A percentile compares a stretch with the other conserved stretches of the same genome.
Conservation (phyloP, 2,329 filamentous ascomycete genomes). For the Alternaria ventricosa region DNA sequence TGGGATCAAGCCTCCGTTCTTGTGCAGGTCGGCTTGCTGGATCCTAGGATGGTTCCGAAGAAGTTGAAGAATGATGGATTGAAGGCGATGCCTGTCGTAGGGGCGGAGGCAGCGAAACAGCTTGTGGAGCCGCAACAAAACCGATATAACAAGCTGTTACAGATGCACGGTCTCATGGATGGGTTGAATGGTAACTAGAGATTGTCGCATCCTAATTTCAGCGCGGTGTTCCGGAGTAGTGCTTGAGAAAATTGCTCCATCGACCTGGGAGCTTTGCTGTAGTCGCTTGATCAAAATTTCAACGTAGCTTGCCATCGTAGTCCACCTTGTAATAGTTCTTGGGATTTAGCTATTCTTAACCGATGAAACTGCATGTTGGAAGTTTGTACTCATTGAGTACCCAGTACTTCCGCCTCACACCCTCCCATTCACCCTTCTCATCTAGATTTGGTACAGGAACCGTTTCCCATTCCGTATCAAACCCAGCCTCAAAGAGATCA, state of each 20-base stretch:
- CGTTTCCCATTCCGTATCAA: slow-evolving; percentile 87
- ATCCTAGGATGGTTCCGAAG: slow-evolving; percentile 60
- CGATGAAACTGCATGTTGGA: slow-evolving; percentile 76
- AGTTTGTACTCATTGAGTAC: slow-evolving; percentile 78
- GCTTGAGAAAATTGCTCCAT: not conserved
- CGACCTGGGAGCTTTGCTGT: not conserved
- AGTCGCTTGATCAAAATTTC: too few relatives aligned
- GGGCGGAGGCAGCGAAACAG: slow-evolving; percentile 51
- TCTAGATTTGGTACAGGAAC: slow-evolving; percentile 76
- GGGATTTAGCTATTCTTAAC: slow-evolving; percentile 58
- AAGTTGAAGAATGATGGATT: slow-evolving; percentile 48
- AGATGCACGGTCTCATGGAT: slow-evolving; percentile 44
- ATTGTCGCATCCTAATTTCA: slow-evolving; percentile 5
- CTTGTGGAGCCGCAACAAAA: slow-evolving; percentile 50
- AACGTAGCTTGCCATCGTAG: too few relatives aligned
- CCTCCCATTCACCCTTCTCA: slow-evolving; percentile 80
- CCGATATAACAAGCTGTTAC: slow-evolving; percentile 51
- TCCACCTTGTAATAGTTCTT: too few relatives aligned
- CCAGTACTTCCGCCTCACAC: slow-evolving; percentile 89
- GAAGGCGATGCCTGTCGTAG: slow-evolving; percentile 50
- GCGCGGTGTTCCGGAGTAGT: slow-evolving; percentile 10
- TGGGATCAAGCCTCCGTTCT: slow-evolving; percentile 67
- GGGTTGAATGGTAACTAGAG: slow-evolving; percentile 23
- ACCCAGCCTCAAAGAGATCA: slow-evolving; percentile 85
- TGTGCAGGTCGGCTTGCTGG: slow-evolving; percentile 62